These are phyloP conservation scores for Hsuehochloa calcarea DNA, from an alignment of 176 grass and related monocot genomes.

Conservation along the genomic window DNA sequence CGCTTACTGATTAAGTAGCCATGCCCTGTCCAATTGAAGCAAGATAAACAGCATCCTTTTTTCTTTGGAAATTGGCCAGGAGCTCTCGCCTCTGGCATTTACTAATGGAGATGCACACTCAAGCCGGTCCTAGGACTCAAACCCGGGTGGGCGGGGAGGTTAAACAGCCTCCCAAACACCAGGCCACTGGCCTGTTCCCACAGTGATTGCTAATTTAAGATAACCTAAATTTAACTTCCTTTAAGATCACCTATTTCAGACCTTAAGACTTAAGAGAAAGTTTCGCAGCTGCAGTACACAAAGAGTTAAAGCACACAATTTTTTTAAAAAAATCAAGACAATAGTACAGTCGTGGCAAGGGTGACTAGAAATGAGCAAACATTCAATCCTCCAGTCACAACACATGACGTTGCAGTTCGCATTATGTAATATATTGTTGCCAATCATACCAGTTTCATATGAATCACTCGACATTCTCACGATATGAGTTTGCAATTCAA, in stretches of 20 bases:
- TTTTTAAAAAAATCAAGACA: too few species aligned
- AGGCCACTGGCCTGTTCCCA: too few species aligned
- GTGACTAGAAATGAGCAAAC: neutral
- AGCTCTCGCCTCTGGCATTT: too few species aligned
- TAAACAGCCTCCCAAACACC: too few species aligned
- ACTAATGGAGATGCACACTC: too few species aligned
- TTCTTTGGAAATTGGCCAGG: too few species aligned
- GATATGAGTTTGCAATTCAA: too few species aligned
- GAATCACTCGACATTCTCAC: neutral
- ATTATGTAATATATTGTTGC: neutral
- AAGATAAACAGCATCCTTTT: neutral
- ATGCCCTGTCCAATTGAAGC: neutral
- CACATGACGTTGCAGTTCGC: neutral
- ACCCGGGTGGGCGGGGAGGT: too few species aligned
- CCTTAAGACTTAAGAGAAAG: neutral
- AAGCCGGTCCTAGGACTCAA: too few species aligned
- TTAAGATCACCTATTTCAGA: too few species aligned
- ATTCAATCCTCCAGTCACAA: neutral
- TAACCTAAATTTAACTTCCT: neutral
- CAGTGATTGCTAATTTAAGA: neutral
- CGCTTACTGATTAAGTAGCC: neutral
- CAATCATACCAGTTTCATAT: neutral
- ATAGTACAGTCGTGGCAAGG: neutral
- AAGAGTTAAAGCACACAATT: neutral
- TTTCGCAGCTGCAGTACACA: neutral